Percentiles rank a stretch among this genome's conserved stretches.
These are phyloP conservation scores for Saccharomyces kudriavzevii DNA, from an alignment of 805 yeast genomes.

Conservation along the genomic window DNA sequence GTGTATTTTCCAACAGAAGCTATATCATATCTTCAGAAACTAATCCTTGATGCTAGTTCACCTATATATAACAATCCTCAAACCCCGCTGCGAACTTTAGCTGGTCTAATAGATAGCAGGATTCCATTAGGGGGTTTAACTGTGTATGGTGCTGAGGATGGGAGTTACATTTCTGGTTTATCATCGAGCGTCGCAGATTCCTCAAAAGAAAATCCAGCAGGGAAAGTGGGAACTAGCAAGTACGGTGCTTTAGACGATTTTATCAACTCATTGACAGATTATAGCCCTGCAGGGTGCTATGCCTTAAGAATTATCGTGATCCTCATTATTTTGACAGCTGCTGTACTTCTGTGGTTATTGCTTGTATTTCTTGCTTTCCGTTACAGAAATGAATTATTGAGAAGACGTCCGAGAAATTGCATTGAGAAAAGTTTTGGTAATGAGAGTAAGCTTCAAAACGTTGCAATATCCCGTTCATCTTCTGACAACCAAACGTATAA, in stretches of 20 bases:
- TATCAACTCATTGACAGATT: not conserved
- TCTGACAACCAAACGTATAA: not conserved
- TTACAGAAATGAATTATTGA: not conserved
- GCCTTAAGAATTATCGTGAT: not conserved
- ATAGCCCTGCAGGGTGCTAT: not conserved
- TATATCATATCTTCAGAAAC: slow-evolving; percentile 41
- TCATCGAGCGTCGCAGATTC: not conserved
- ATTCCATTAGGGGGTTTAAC: slow-evolving; percentile 20
- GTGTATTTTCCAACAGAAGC: slow-evolving; percentile 62
- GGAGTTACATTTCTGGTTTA: not conserved
- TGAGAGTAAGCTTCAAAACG: not conserved
- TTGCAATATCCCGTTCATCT: not conserved
- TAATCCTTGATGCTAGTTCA: slow-evolving; percentile 46
- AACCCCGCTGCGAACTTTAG: slow-evolving; percentile 7
- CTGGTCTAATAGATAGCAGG: slow-evolving; percentile 54
- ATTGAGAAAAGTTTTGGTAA: not conserved
- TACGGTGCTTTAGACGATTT: not conserved
- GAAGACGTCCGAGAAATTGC: not conserved
- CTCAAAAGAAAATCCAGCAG: not conserved
- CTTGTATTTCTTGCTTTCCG: not conserved
- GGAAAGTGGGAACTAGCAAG: not conserved
- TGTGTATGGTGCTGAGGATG: not conserved
- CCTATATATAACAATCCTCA: slow-evolving; percentile 53
- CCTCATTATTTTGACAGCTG: not conserved
- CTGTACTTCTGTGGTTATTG: slow-evolving; percentile 5